Conservation (phyloP, 768 basidiomycete genomes). For the Trametes villosa region DNA sequence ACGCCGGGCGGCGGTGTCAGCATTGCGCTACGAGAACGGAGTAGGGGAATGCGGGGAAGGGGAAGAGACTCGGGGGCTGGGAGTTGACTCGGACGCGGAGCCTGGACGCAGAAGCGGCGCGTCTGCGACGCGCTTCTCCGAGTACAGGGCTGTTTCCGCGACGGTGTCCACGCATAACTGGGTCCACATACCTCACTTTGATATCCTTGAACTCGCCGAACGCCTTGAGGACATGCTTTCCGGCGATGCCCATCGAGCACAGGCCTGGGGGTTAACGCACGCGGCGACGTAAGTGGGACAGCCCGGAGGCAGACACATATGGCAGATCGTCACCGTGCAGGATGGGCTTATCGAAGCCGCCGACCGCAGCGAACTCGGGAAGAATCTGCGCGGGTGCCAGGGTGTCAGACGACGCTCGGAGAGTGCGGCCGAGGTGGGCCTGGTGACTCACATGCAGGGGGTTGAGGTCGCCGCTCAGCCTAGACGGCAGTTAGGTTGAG, state of each 20-base stretch:
- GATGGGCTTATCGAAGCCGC: constrained; percentile 93
- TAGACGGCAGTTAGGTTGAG: constrained; percentile 34
- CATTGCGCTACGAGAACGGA: background rate
- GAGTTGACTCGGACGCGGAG: background rate
- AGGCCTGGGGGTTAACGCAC: constrained; percentile 54
- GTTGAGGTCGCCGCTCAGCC: constrained; percentile 89
- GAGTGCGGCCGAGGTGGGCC: background rate
- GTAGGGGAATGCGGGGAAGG: background rate
- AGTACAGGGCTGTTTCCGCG: background rate
- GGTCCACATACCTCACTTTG: constrained; percentile 80
- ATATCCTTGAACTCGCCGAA: constrained; percentile 90
- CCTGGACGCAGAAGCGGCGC: background rate
- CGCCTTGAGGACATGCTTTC: constrained; percentile 87
- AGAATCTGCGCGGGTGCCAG: constrained; percentile 57
- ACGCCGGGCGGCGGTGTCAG: constrained; percentile 5
- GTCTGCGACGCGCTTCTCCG: background rate
- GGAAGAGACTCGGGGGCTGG: background rate
- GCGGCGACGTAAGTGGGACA: background rate
- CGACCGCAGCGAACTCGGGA: constrained; percentile 91
- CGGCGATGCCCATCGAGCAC: constrained; percentile 91
- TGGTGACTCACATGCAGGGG: constrained; percentile 74
- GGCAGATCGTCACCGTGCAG: constrained; percentile 55
- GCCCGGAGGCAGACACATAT: background rate
- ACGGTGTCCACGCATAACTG: background rate
- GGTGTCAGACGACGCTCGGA: background rate